These are phyloP conservation scores for Protomyces lactucae-debilis DNA, from an alignment of 1,139 yeast genomes.

Conservation along the genomic window DNA sequence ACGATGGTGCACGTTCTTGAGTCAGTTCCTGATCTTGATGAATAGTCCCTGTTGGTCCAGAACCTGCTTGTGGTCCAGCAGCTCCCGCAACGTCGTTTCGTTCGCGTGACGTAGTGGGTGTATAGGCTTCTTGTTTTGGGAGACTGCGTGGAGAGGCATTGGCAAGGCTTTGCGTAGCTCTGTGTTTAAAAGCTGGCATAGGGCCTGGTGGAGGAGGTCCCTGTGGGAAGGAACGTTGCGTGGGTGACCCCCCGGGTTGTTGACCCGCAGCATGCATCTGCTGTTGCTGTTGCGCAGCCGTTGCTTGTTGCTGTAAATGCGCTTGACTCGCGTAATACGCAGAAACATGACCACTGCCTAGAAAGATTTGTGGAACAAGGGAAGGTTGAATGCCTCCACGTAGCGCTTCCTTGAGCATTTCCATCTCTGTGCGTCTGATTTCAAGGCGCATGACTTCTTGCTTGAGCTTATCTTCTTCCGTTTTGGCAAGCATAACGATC, in stretches of 20 bases:
- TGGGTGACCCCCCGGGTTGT: neutral
- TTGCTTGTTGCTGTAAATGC: neutral
- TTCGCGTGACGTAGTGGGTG: neutral
- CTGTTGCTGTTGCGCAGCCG: neutral
- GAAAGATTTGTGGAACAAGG: conserved; percentile 16
- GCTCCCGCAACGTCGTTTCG: neutral
- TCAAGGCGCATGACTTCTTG: conserved; percentile 28
- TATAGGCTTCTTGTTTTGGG: conserved; percentile 1
- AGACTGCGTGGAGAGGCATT: conserved; percentile 3
- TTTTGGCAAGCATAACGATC: conserved; percentile 26
- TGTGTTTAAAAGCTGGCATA: neutral
- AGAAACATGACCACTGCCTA: neutral
- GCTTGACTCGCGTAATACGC: conserved; percentile 15
- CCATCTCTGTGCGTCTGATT: conserved; percentile 28
- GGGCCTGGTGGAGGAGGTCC: neutral
- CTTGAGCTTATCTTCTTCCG: conserved; percentile 27
- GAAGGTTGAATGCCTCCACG: conserved; percentile 22
- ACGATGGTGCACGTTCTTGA: neutral
- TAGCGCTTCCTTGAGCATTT: conserved; percentile 26
- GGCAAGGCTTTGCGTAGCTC: neutral
- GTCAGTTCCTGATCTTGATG: neutral
- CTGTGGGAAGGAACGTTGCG: neutral
- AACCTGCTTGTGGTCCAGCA: neutral
- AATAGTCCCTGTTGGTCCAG: neutral
- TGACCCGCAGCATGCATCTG: neutral